Evolutionary conservation across 2,329 filamentous ascomycete species (phyloP), one percentile per base, ranked within the genome.

Genomic region (Curvularia sp.): DNA sequence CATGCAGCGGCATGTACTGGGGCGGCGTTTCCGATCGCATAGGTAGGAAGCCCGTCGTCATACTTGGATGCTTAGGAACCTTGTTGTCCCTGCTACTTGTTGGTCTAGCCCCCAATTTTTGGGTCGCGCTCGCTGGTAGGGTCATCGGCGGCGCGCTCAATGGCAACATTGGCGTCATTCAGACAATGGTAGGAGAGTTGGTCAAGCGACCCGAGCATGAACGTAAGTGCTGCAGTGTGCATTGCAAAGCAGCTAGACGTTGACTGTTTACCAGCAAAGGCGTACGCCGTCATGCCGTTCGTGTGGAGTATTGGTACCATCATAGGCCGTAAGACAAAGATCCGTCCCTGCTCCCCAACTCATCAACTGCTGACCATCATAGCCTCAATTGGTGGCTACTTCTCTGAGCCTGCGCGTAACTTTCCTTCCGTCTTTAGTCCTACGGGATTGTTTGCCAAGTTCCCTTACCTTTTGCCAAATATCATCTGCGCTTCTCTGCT

Each of bases 201-300:
- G 90, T 96, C 50, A 90, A 85, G 32, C 91, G 89, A 57, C 92
- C 91, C 13, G 90, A 93, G 69, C 91, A 96, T 77, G 92, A 96
- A 79, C 92, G 89, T 92, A 79, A 82, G 88, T 85, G 13, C 21
- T 15, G 12, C 18, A 10, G 21, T 10, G 1, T 30, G 15, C 34
- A 18, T 49, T 13, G 41, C 55, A 21, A 60, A 67, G 43, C 50
- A 13, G 23, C 46, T 6, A 39, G 51, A 32, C 3, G 89, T 95
- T 55, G 90, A 85, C 30, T 90, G 89, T 27, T 56, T 91, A 90
- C 12, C 89, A 93, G 70, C 91, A 96, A 78, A 61, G 68, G 92
- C 90, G 27, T 97, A 93, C 75, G 88, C 92, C 2, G 86, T 97
- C 43, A 96, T 97, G 92, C 93, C 93, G 0, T 97, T 97, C 72